Evolutionary conservation across 2,329 filamentous ascomycete genomes (phyloP).

Genomic region (Lachnellula hyalina): DNA sequence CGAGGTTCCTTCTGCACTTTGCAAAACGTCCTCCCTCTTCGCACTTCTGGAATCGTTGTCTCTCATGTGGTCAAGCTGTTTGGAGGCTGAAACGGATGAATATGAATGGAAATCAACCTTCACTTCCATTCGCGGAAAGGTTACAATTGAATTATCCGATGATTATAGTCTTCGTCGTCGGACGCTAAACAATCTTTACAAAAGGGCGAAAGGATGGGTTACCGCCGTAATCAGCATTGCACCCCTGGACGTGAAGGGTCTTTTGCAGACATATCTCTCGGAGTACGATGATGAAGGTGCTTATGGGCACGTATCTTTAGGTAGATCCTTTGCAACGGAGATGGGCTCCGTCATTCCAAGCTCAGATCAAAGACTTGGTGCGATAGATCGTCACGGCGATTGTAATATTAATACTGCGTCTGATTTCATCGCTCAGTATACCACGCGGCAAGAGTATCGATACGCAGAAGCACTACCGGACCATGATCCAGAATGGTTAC

Average conservation of each 20-base stretch:
- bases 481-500: slow-evolving; percentile 60
- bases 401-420: slow-evolving; percentile 84
- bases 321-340: slow-evolving; percentile 88
- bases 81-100: slow-evolving; percentile 90
- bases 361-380: slow-evolving; percentile 79
- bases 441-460: slow-evolving; percentile 90
- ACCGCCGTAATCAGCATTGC: slow-evolving; percentile 74
- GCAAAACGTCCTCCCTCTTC: slow-evolving; percentile 85
- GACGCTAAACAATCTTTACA: slow-evolving; percentile 74
- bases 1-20: slow-evolving; percentile 82
- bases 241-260: slow-evolving; percentile 87
- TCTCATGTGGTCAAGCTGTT: slow-evolving; percentile 90
- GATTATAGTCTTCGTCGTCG: slow-evolving; percentile 76
- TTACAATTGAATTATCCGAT: slow-evolving; percentile 87
- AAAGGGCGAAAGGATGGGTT: slow-evolving; percentile 76
- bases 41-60: slow-evolving; percentile 86
- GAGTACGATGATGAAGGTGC: slow-evolving; percentile 88
- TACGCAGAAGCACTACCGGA: slow-evolving; percentile 73
- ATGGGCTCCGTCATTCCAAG: slow-evolving; percentile 82
- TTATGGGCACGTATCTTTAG: slow-evolving; percentile 87
- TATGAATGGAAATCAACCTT: slow-evolving; percentile 84
- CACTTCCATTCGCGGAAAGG: slow-evolving; percentile 68
- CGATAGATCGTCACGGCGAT: slow-evolving; percentile 69
- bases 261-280: slow-evolving; percentile 93
- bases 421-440: slow-evolving; percentile 96